Base-by-base conservation (phyloP, 2,329 filamentous ascomycete genomes). In the Aspergillus pseudoviridinutans region DNA sequence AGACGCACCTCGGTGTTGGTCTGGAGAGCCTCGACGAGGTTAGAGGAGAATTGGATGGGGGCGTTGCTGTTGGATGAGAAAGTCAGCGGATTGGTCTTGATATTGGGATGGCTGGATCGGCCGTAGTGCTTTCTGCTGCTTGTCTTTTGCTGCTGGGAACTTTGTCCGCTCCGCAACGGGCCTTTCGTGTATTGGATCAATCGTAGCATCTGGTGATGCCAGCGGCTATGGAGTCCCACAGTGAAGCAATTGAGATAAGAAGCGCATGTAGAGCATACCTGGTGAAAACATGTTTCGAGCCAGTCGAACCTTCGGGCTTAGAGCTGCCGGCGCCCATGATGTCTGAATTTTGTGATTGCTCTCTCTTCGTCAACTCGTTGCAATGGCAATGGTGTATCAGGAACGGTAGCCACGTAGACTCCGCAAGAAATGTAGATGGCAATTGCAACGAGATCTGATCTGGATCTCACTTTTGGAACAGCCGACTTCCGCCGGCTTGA, bases 1-100 rank as follows among this genome's bases (percentile, higher is more conserved):
- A 10, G 51, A 66, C 78, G 70, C 83, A 96, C 92, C 86, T 97
- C 92, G 67, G 88, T 84, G 79, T 86, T 96, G 61, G 86, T 84
- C 75, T 96, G 91, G 60, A 97, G 82, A 60, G 87, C 86, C 69
- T 96, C 87, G 68, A 95, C 83, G 69, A 97, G 82, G 71, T 90
- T 87, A 71, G 90, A 87, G 64, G 92, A 96, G 75, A 96, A 88
- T 65, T 83, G 81, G 61, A 88, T 81, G 60, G 86, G 85, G 46
- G 84, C 74, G 70, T 71, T 60, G 61, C 71, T 76, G 64, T 64
- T 71, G 57, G 14, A n/a, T 38, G 32, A 38, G 20, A 14, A 14
- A 27, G 22, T 25, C 2, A 25, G n/a, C 22, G 42, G 66, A 67
- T 62, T 53, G 61, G 59, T 60, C 58, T 27, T 27, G 52, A 58